Evolutionary conservation across 495 filamentous ascomycete genomes (phyloP), one percentile per base, ranked within the genome.

Genomic region (Lepraria neglecta): DNA sequence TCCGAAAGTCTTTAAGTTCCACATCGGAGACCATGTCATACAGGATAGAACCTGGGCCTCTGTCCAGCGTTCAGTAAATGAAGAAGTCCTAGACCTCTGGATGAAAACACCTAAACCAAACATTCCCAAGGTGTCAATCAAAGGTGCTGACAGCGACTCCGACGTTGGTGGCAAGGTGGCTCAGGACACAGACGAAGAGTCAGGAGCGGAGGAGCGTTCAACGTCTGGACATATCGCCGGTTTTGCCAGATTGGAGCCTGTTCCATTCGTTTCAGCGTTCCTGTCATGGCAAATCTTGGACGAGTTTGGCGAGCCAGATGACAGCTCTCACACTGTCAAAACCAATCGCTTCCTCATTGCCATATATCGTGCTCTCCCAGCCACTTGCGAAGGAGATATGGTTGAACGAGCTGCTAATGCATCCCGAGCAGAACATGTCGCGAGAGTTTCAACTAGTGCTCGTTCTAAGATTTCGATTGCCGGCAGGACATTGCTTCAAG

Each of bases 71-170:
- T 58, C 43, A 21, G 28, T 10, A 21, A 19, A 6, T 7, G 31
- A 31, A 1, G 56, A 47, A 28, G 38, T 60, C 11, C 12, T 60
- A 17, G 24, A 43, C 17, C 28, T 60, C 12, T 60, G 58, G 58
- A 60, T 60, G 47, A 52, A 60, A 17, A 33, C 42, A 10, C 42
- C 44, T 2, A 60, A 30, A 33, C 28, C 50, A 17, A 17, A 33
- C 28, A 4, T 52, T 52, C 50, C 50, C 14, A 33, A 31, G 15
- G 4, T 52, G 14, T 30, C 50, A 6, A 24, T 52, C 50, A 17
- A 21, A 5, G n/a, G n/a, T 9, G 17, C 50, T 4, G 50, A 52
- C 9, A 30, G 50, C 3, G 30, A 52, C 28, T 33, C 17, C 3
- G 28, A 52, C n/a, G 15, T 9, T 11, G 50, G 31, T 9, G 31